Conservation (phyloP, 1,284 basidiomycete genomes). For the Boletus semigastroideus region DNA sequence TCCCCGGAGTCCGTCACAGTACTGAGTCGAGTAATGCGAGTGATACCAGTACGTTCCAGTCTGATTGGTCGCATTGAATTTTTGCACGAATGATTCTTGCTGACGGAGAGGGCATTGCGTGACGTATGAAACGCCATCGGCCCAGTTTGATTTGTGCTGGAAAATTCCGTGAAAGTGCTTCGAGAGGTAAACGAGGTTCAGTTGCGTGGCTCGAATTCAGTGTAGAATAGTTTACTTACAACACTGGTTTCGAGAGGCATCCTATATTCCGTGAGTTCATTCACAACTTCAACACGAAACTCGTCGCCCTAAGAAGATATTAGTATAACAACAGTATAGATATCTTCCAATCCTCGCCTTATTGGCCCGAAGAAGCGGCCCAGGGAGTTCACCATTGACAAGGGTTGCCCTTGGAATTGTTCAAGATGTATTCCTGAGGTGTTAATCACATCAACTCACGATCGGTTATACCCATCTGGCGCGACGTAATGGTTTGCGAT, state of each 20-base stretch:
- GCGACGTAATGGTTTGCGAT: slow-evolving; percentile 28
- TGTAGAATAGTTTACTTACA: slow-evolving; percentile 16
- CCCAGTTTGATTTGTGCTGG: slow-evolving; percentile 29
- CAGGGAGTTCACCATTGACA: no score
- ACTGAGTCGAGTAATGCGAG: slow-evolving; percentile 30
- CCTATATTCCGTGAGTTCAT: no score
- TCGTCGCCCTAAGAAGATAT: no score
- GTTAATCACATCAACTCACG: slow-evolving; percentile 16
- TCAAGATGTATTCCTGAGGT: neutral
- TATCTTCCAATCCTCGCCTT: no score
- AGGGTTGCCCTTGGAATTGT: slow-evolving; percentile 20
- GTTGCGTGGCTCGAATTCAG: neutral
- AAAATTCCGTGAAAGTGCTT: slow-evolving; percentile 36
- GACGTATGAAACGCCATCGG: slow-evolving; percentile 31
- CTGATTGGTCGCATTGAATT: slow-evolving; percentile 19
- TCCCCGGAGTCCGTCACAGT: slow-evolving; percentile 50
- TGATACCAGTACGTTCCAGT: slow-evolving; percentile 35
- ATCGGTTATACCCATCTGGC: slow-evolving; percentile 37
- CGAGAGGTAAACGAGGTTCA: neutral
- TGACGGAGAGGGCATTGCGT: slow-evolving; percentile 35
- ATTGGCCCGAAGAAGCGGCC: no score
- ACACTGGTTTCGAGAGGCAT: slow-evolving; percentile 32
- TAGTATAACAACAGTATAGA: no score
- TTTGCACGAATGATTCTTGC: slow-evolving; percentile 20
- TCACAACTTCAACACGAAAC: no score